Evolutionary conservation across 2,329 filamentous ascomycete species (phyloP), one percentile per base, ranked within the genome.

Genomic region (Penicillium thymicola): DNA sequence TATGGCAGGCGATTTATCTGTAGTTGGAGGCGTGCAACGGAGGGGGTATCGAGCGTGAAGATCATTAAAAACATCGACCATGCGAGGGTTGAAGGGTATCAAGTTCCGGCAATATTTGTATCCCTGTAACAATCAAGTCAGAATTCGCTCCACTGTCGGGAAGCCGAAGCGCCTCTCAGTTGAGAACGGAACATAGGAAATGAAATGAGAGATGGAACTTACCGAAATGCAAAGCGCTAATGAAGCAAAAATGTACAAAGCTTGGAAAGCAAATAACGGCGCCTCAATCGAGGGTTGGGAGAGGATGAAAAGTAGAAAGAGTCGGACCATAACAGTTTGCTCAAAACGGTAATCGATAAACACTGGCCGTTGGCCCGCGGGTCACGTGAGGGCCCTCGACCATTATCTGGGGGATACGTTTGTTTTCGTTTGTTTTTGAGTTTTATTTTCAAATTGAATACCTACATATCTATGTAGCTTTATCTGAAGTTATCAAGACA

Each of bases 311-410:
- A 66, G 57, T 52, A 54, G 62, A 53, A 62, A 62, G 58, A 61
- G 51, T 59, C 45, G 54, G 58, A 45, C 51, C 61, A 65, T 55
- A 66, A 65, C 62, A 66, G 53, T 37, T 65, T 73, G 41, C 72
- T 67, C 58, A 42, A 72, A 65, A 28, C 43, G 68, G 72, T 63
- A 75, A 75, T 70, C 67, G 65, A 72, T 75, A 75, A 75, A 75
- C 73, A 74, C 61, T 65, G 64, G 62, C 57, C 66, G 62, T 55
- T 51, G 52, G 52, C 52, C 45, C 45, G 38, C 50, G 65, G 44
- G 51, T 70, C 41, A 43, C 41, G 41, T 43, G 41, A 27, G 23
- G 0, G 5, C 5, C 9, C 0, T 43, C 16, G 41, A 14, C 8
- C 21, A 21, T 21, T 21, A 21, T 21, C 21, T 21, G 21, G 21